Evolutionary conservation across 2,329 filamentous ascomycete species (phyloP), one percentile per base, ranked within the genome.

Genomic region (Trichophyton simii): DNA sequence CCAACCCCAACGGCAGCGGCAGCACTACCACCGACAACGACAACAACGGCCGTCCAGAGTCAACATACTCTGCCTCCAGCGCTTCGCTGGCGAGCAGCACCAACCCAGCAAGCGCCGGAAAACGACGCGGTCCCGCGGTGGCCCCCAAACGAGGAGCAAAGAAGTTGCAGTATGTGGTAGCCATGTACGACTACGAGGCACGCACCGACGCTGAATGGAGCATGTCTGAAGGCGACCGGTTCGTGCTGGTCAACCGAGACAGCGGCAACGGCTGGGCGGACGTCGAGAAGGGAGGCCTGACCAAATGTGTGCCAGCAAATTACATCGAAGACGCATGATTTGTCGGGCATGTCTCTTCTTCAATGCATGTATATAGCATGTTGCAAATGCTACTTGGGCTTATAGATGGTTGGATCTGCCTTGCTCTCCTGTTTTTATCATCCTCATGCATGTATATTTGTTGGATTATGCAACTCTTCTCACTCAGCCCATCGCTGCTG

Each of bases 201-300:
- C 86, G 90, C 68, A 91, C 85, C 66, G 89, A 95, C 4, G 83
- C 84, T 6, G 94, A 99, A 75, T 91, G 92, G 73, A 90, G 82
- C 69, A 99, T 99, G 89, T 72, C 73, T 0, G 92, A 95, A 74
- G 94, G 94, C 0, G 94, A 99, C 75, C 83, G 86, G 59, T 95
- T 99, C 69, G 91, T 99, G 44, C 79, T 99, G 36, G 85, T 96
- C 64, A 91, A 86, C 68, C 86, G 89, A 61, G 92, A 97, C 71
- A 82, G 86, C 0, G 94, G 94, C 1, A 94, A 97, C 76, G 94
- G 94, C 0, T 99, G 94, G 94, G 89, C 87, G 31, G 94, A 97
- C 77, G 94, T 99, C 18, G 94, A 97, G 77, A 91, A 89, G 74
- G 91, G 89, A 18, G 91, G 91, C 1, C 79, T 85, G 46, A 89